phyloP scores from a whole-genome alignment of 441 rosid genomes.

The Omphalea diandra region DNA sequence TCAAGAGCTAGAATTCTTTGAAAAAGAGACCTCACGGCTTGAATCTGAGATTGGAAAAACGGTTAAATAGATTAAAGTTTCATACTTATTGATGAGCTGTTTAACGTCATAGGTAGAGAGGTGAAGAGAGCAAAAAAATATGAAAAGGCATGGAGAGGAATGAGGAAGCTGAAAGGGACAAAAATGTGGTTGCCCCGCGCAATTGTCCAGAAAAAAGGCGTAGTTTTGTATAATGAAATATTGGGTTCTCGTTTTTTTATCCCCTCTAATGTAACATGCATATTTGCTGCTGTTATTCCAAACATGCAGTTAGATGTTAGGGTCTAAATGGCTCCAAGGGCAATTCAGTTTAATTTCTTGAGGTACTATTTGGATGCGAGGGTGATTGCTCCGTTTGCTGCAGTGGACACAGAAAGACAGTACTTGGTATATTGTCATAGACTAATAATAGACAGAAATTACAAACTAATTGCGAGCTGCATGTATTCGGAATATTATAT shows the following conservation, averaged over 20 bases:
- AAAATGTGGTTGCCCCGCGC: too few species aligned
- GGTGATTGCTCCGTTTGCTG: not conserved
- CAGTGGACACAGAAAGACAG: too few species aligned
- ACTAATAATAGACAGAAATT: too few species aligned
- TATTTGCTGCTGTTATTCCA: not conserved
- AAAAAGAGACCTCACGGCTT: conserved; percentile 46
- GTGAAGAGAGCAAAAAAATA: too few species aligned
- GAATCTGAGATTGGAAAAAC: conserved; percentile 8
- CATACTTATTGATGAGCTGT: not conserved
- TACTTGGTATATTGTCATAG: too few species aligned
- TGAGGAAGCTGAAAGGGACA: too few species aligned
- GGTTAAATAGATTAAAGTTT: conserved; percentile 5
- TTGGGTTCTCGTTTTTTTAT: not conserved
- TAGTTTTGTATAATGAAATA: not conserved
- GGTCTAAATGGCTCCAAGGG: not conserved
- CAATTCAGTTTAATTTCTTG: too few species aligned
- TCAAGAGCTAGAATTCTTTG: conserved; percentile 63
- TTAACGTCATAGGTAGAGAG: not conserved
- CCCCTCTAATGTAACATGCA: not conserved
- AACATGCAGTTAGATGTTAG: not conserved
- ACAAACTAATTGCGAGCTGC: not conserved
- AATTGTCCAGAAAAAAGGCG: not conserved
- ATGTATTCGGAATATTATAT: too few species aligned
- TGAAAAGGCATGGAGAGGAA: too few species aligned
- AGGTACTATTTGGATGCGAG: not conserved